Evolutionary conservation across 108 stramenopile genomes (phyloP).

Genomic region (Cyclotella baltica): DNA sequence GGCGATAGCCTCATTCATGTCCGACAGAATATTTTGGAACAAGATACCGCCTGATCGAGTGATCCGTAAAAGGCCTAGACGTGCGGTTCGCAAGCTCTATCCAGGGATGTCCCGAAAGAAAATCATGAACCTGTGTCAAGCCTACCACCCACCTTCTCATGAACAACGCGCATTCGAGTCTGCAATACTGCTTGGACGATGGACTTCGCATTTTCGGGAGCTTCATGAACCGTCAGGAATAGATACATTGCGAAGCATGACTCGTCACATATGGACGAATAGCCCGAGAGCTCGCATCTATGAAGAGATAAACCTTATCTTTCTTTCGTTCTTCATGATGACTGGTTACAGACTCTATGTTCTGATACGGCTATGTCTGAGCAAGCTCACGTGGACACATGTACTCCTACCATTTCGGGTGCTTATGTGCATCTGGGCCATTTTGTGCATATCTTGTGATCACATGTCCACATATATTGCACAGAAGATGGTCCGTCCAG

Average conservation of each 20-base stretch:
- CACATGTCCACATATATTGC: no score
- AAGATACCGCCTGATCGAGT: not conserved
- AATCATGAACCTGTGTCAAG: not conserved
- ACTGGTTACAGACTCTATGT: not conserved
- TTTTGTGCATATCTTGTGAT: no score
- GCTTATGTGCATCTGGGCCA: no score
- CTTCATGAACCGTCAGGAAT: not conserved
- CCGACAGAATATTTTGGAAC: not conserved
- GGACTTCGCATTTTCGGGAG: not conserved
- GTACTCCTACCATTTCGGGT: no score
- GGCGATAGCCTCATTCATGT: not conserved
- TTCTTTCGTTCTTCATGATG: not conserved
- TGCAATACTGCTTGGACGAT: not conserved
- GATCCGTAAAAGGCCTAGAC: not conserved
- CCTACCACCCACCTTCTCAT: not conserved
- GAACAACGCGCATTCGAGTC: not conserved
- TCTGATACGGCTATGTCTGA: no score
- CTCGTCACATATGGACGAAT: not conserved
- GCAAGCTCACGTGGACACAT: no score
- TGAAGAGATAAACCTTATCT: no score
- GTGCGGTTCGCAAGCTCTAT: not conserved
- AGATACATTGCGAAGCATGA: not conserved
- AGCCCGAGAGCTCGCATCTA: not conserved
- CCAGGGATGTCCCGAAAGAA: not conserved
- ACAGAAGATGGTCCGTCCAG: no score